These are phyloP conservation scores for Rhizopogon sp. DNA, from an alignment of 768 basidiomycete species.

Conservation along the genomic window DNA sequence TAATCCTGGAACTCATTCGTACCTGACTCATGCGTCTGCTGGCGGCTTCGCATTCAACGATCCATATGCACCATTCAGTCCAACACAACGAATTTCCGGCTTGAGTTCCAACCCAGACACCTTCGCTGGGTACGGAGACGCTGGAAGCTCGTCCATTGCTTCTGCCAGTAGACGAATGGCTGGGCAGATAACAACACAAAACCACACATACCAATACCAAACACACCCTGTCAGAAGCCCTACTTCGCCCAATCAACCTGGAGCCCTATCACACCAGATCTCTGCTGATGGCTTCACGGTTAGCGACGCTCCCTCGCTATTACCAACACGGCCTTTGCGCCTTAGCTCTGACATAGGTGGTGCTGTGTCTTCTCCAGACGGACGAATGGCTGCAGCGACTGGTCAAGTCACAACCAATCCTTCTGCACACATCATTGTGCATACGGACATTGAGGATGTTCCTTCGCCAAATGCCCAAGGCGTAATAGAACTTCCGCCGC, in stretches of 20 bases:
- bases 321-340: slow-evolving; percentile 7
- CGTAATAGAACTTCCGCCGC: no score
- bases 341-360: slow-evolving; percentile 14
- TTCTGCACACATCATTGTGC: no score
- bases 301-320: neutral
- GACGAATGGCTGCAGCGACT: slow-evolving; percentile 52
- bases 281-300: neutral
- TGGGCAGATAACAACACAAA: slow-evolving; percentile 12
- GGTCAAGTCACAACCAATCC: slow-evolving; percentile 22
- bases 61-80: neutral
- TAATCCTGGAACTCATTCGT: neutral
- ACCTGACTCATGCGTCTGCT: slow-evolving; percentile 1
- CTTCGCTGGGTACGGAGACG: slow-evolving; percentile 13
- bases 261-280: neutral
- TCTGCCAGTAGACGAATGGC: slow-evolving; percentile 32
- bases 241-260: slow-evolving; percentile 4
- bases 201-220: slow-evolving; percentile 28
- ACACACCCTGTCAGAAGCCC: slow-evolving; percentile 11
- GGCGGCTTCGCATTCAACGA: neutral
- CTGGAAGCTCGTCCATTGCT: slow-evolving; percentile 16
- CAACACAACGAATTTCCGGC: slow-evolving; percentile 7
- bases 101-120: slow-evolving; percentile 14
- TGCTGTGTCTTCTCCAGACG: slow-evolving; percentile 32
- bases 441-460: no score
- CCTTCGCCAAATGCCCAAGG: no score